Conservation (phyloP, 1,139 yeast species). For the Suhomyces anneliseae region DNA sequence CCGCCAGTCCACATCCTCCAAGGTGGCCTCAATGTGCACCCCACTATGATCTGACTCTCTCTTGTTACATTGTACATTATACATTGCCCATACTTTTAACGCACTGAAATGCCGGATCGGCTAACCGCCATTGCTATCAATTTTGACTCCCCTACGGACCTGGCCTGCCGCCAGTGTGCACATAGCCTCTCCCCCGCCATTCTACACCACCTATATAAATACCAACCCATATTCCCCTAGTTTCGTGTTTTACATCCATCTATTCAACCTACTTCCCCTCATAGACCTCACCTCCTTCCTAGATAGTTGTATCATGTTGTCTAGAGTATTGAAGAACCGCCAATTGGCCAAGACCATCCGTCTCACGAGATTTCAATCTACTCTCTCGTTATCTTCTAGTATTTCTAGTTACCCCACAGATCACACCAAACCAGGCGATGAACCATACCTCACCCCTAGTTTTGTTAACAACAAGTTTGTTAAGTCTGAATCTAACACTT, state of each 20-base stretch:
- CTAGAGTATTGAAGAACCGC: conserved; percentile 10
- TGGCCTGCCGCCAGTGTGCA: conserved; percentile 2
- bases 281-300: too few species aligned
- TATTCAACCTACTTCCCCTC: neutral
- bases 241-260: neutral
- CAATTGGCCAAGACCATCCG: conserved; percentile 5
- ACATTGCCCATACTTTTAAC: neutral
- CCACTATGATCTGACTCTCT: neutral
- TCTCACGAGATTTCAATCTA: conserved; percentile 21
- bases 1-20: too few species aligned
- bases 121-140: neutral
- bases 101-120: neutral
- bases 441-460: conserved; percentile 54
- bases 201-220: neutral
- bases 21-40: neutral
- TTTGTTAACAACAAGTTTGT: conserved; percentile 61
- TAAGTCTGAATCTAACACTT: conserved; percentile 54
- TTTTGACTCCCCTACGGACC: neutral
- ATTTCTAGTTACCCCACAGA: conserved; percentile 43
- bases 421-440: conserved; percentile 41
- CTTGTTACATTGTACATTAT: neutral
- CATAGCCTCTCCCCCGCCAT: neutral
- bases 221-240: neutral
- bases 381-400: conserved; percentile 34
- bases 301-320: conserved; percentile 7